phyloP scores from a whole-genome alignment of 345 rosid genomes.

The Gossypioides kirkii region DNA sequence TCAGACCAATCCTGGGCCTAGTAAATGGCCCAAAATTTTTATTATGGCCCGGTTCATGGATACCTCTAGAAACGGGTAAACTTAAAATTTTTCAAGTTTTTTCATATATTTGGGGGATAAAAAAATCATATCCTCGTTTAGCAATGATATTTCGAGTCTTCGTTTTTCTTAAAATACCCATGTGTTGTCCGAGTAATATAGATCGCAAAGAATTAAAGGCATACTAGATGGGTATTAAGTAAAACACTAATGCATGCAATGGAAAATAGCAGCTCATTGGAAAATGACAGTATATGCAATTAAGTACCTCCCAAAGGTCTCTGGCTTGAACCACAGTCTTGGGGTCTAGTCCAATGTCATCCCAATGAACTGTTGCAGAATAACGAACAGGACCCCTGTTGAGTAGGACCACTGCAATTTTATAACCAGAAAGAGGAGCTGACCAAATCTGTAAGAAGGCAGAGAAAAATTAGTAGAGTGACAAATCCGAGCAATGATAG shows the following conservation, averaged over 20 bases:
- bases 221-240: neutral
- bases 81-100: too few relatives aligned
- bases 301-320: constrained; percentile 75
- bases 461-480: neutral
- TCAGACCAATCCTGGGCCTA: too few relatives aligned
- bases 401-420: constrained; percentile 54
- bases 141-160: neutral
- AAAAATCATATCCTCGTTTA: neutral
- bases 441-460: constrained; percentile 56
- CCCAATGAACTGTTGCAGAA: constrained; percentile 56
- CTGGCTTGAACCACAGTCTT: constrained; percentile 44
- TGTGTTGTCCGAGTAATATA: neutral
- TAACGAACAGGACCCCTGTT: constrained; percentile 42
- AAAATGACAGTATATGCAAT: neutral
- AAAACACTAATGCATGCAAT: neutral
- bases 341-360: constrained; percentile 52
- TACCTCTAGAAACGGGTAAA: too few relatives aligned
- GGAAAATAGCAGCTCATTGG: too few relatives aligned
- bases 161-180: too few relatives aligned
- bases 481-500: neutral
- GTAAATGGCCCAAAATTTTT: too few relatives aligned
- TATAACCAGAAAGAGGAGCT: constrained; percentile 52
- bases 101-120: neutral
- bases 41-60: too few relatives aligned
- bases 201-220: neutral